Evolutionary conservation across 2,329 filamentous ascomycete species (phyloP).

Genomic region (Penicillium sp.): DNA sequence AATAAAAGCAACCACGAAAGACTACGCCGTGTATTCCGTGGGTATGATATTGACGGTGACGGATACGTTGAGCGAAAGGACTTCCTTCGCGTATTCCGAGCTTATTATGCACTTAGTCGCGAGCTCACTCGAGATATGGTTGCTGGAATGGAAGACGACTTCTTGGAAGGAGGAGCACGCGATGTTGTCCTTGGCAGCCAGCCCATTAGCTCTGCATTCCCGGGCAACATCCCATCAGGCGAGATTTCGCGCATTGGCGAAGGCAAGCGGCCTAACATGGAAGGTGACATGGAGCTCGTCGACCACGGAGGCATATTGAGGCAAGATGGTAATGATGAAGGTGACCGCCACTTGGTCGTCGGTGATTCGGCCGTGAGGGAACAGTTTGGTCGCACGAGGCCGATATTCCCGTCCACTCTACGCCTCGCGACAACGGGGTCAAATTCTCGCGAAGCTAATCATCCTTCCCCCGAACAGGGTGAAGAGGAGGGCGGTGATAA

Average conservation of each 20-base stretch:
- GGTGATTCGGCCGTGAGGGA: conserved; percentile 49
- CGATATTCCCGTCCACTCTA: conserved; percentile 36
- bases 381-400: conserved; percentile 39
- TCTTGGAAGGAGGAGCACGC: conserved; percentile 73
- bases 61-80: conserved; percentile 84
- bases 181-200: conserved; percentile 76
- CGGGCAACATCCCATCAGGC: conserved; percentile 68
- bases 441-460: conserved; percentile 11
- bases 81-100: conserved; percentile 87
- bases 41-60: conserved; percentile 88
- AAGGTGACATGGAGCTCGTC: conserved; percentile 68
- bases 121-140: conserved; percentile 86
- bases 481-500: conserved; percentile 24
- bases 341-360: conserved; percentile 65
- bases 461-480: conserved; percentile 5
- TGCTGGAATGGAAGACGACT: conserved; percentile 75
- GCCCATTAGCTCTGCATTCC: conserved; percentile 77
- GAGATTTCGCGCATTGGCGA: conserved; percentile 65
- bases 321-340: conserved; percentile 64
- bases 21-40: conserved; percentile 76
- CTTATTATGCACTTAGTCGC: conserved; percentile 88
- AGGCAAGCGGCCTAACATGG: conserved; percentile 66
- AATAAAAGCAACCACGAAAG: conserved; percentile 66
- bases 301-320: conserved; percentile 65
- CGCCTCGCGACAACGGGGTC: conserved; percentile 25